Evolutionary conservation across 1,139 yeast genomes (phyloP).

Genomic region (Blastobotrys proliferans): DNA sequence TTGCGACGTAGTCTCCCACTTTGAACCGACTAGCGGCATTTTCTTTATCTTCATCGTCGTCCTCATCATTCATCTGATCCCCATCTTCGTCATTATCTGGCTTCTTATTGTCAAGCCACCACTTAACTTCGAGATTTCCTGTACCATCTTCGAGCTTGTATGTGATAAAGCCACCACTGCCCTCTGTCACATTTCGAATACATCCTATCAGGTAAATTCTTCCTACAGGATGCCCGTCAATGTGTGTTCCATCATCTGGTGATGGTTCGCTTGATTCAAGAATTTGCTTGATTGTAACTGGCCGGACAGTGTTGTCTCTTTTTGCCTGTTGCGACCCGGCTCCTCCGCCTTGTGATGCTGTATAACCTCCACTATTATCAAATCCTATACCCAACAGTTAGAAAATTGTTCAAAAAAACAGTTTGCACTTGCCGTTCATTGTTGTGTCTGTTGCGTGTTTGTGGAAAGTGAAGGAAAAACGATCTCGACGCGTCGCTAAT

Average conservation of each 20-base stretch:
- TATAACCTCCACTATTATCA: slow-evolving; percentile 12
- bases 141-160: slow-evolving; percentile 82
- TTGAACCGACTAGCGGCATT: slow-evolving; percentile 28
- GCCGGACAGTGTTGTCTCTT: slow-evolving; percentile 46
- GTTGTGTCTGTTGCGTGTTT: no score
- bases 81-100: slow-evolving; percentile 29
- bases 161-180: slow-evolving; percentile 50
- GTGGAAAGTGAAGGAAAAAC: no score
- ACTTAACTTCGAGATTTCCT: slow-evolving; percentile 64
- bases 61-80: slow-evolving; percentile 16
- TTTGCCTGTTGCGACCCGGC: slow-evolving; percentile 5
- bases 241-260: slow-evolving; percentile 71
- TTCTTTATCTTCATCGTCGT: slow-evolving; percentile 28
- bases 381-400: slow-evolving; percentile 3
- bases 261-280: slow-evolving; percentile 56
- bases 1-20: slow-evolving; percentile 55
- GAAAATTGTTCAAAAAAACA: no score
- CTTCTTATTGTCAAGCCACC: slow-evolving; percentile 37
- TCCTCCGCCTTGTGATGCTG: slow-evolving; percentile 2
- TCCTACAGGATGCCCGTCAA: slow-evolving; percentile 60
- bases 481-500: no score
- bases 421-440: no score
- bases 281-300: slow-evolving; percentile 81
- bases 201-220: slow-evolving; percentile 64
- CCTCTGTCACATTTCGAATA: slow-evolving; percentile 51